A percentile compares a stretch with the other conserved stretches of the same genome.
phyloP scores from a whole-genome alignment of 352 stramenopile genomes.

The Pythium myriotylum region DNA sequence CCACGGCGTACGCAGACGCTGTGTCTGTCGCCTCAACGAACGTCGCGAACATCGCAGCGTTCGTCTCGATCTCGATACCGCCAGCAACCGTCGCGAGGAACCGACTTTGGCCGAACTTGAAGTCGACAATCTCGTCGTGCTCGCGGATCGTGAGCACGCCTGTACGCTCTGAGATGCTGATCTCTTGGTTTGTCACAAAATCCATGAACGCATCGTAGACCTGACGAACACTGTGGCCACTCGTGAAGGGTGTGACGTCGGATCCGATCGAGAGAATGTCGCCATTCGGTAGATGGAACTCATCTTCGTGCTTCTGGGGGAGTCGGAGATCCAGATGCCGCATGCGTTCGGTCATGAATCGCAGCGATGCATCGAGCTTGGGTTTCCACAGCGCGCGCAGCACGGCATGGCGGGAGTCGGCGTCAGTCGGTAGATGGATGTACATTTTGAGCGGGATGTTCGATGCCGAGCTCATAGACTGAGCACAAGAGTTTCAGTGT shows the following conservation, averaged over 20 bases:
- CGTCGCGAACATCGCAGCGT: conserved; percentile 22
- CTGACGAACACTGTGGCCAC: conserved; percentile 23
- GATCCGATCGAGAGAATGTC: conserved; percentile 15
- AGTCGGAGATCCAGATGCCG: conserved; percentile 14
- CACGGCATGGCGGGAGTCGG: background rate
- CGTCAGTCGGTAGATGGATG: conserved; percentile 17
- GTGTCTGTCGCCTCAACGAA: conserved; percentile 2
- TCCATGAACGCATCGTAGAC: conserved; percentile 24
- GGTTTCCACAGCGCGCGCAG: conserved; percentile 1
- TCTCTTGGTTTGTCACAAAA: conserved; percentile 23
- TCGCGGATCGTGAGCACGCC: conserved; percentile 30
- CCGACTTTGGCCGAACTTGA: conserved; percentile 17
- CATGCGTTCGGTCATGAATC: conserved; percentile 15
- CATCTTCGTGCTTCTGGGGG: conserved; percentile 9
- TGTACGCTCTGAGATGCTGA: conserved; percentile 25
- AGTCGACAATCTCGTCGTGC: conserved; percentile 19
- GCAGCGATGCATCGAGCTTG: conserved; percentile 19
- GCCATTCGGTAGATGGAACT: conserved; percentile 9
- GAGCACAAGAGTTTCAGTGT: background rate
- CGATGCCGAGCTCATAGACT: conserved; percentile 10
- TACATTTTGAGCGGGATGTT: conserved; percentile 17
- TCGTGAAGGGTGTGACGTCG: conserved; percentile 19
- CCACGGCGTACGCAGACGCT: conserved; percentile 9
- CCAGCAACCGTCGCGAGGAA: conserved; percentile 11
- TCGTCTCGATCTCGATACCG: conserved; percentile 22